These are phyloP conservation scores for Plasmopara viticola DNA, from an alignment of 352 stramenopile genomes.

Conservation along the genomic window DNA sequence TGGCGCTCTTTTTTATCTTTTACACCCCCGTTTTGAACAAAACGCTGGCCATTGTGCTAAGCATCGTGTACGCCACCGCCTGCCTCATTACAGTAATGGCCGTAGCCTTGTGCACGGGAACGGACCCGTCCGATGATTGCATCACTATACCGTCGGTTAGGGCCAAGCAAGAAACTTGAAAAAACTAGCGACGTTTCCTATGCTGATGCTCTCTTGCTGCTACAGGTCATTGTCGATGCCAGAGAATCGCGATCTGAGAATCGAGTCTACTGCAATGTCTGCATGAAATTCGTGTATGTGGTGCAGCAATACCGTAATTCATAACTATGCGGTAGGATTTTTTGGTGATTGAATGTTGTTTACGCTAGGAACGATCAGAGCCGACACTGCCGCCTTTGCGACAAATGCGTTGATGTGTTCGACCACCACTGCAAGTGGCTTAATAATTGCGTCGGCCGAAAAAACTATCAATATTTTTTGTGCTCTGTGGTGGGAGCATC, in stretches of 20 bases:
- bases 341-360: not conserved
- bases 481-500: conserved; percentile 61
- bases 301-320: not conserved
- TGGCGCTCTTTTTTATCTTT: conserved; percentile 80
- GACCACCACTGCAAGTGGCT: conserved; percentile 98
- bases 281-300: conserved; percentile 83
- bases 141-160: conserved; percentile 55
- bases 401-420: conserved; percentile 95
- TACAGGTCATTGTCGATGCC: conserved; percentile 27
- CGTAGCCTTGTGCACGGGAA: conserved; percentile 57
- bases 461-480: conserved; percentile 83
- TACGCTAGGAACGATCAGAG: conserved; percentile 66
- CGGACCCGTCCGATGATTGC: conserved; percentile 72
- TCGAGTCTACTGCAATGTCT: conserved; percentile 84
- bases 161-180: not conserved
- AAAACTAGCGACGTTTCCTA: conserved; percentile 3
- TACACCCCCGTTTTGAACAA: conserved; percentile 60
- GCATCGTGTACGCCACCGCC: conserved; percentile 47
- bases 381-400: conserved; percentile 92
- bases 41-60: conserved; percentile 40
- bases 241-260: conserved; percentile 32
- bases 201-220: conserved; percentile 6
- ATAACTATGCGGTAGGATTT: not conserved
- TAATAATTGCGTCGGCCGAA: conserved; percentile 93
- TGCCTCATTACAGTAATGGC: conserved; percentile 50